These are phyloP conservation scores for Cajanus cajan DNA, from an alignment of 306 rosid genomes.

Conservation along the genomic window DNA sequence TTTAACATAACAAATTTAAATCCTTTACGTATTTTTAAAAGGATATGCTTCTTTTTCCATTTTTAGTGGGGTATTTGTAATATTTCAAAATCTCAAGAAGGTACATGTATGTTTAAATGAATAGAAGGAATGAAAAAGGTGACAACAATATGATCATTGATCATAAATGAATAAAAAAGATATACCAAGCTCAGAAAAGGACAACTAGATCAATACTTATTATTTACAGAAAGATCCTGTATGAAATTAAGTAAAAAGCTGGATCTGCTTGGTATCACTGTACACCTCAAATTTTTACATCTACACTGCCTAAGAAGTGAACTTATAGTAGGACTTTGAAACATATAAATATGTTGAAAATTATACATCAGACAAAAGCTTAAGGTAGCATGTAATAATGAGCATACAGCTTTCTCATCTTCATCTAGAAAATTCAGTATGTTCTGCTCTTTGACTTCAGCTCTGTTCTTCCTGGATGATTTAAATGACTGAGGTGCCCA, in stretches of 20 bases:
- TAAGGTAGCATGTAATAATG: constrained; percentile 11
- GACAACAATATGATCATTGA: not conserved
- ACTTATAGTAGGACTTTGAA: not conserved
- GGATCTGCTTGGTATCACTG: constrained; percentile 8
- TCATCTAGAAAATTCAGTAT: constrained; percentile 87
- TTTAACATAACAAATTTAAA: not conserved
- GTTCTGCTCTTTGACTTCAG: constrained; percentile 78
- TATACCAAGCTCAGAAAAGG: not conserved
- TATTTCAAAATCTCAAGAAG: constrained; percentile 14
- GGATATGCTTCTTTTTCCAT: constrained; percentile 2
- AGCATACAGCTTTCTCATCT: constrained; percentile 87
- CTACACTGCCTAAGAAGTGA: not conserved
- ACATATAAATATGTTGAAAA: constrained; percentile 1
- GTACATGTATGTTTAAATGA: not conserved
- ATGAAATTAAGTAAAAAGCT: not conserved
- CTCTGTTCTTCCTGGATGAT: constrained; percentile 91
- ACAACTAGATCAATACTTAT: not conserved
- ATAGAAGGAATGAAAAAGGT: constrained; percentile 4
- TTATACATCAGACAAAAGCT: not conserved
- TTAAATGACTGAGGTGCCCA: constrained; percentile 91
- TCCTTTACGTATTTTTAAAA: not conserved
- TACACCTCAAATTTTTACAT: constrained; percentile 22
- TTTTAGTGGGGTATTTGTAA: not conserved
- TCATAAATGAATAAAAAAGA: not conserved
- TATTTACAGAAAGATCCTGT: not conserved